Evolutionary conservation across 2,329 filamentous ascomycete genomes (phyloP), one percentile per base, ranked within the genome.

Genomic region (Colletotrichum sp.): DNA sequence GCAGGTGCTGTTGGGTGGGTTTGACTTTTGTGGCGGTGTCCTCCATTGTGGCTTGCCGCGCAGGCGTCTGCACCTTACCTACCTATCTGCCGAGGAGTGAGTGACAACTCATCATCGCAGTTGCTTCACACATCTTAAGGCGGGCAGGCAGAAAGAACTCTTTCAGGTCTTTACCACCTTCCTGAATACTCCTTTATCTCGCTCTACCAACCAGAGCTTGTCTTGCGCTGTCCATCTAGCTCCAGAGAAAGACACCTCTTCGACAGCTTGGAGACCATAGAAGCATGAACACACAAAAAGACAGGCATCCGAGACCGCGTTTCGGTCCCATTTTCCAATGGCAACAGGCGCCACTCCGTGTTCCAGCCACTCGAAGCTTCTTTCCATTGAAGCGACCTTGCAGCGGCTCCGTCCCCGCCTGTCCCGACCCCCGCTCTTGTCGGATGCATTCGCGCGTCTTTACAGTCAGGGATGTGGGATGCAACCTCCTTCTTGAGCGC

Each of bases 11-110:
- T 39, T 4, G 36, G 36, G 39, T 21, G n/a, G 59, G 18, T 15
- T 36, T n/a, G 49, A 8, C 10, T 15, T 16, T 5, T 77, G 76
- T 77, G 76, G 76, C 76, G 70, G 76, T 77, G 76, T 71, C 18
- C 34, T 36, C 34, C 34, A 16, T 12, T 68, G 71, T 75, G 72
- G 72, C 72, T 72, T 63, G 57, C 52, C 15, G n/a, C 52, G 6
- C 36, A 59, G n/a, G 74, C 26, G 18, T 26, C 63, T 44, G 39
- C 16, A 44, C 36, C 15, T 39, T 9, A 18, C 36, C 39, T 44
- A 5, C 9, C 18, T 44, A 44, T 44, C 39, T 44, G 39, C 18
- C 16, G 18, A 49, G 18, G 18, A n/a, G 18, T n/a, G 39, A 49
- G 9, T 44, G 13, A 28, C 69, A n/a, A 26, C 30, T 59, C 28